Base-by-base conservation (phyloP, 2,329 filamentous ascomycete genomes). In the Penicillium sp. region DNA sequence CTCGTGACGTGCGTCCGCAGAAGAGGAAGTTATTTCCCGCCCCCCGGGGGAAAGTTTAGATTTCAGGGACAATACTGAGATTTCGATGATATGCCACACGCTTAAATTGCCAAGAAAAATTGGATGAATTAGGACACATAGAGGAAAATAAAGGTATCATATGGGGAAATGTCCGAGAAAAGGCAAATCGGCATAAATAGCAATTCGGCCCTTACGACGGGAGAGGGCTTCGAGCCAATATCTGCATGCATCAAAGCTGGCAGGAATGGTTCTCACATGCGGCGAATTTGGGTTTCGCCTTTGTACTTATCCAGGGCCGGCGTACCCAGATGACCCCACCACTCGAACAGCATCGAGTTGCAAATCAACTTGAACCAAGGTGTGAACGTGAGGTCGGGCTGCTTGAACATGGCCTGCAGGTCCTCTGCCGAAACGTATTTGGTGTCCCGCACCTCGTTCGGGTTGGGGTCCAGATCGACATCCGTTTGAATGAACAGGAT, bases 361-460 rank as follows among this genome's bases (percentile, higher is more conserved):
- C 93, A 98, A 65, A 98, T 97, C 59, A 98, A 84, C 78, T 95
- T 95, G 78, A 98, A 98, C 93, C 93, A 98, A 1, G 93, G 93
- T 0, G 93, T 98, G 71, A 97, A 97, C 62, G 85, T 86, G 60
- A 95, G 77, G 45, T 73, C 77, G 3, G 86, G 82, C 64, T 96
- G 85, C 62, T 84, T 75, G 70, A 98, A 96, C 78, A 91, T 88
- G 59, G 79, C 67, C 77, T 89, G 93, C 57, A 98, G 77, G 61
- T 90, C 84, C 25, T 90, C 84, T 36, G 87, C 79, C 24, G 84
- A 84, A 51, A 96, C 90, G 62, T 94, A 98, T 68, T 83, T 79
- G 24, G 85, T 88, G 56, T 86, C 91, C 63, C 83, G 82, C 41
- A 90, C 90, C 74, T 98, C 93, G 71, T 98, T 98, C 55, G 79